Base-by-base conservation (phyloP, 208 protist species). In the Crithidia mellificae region DNA sequence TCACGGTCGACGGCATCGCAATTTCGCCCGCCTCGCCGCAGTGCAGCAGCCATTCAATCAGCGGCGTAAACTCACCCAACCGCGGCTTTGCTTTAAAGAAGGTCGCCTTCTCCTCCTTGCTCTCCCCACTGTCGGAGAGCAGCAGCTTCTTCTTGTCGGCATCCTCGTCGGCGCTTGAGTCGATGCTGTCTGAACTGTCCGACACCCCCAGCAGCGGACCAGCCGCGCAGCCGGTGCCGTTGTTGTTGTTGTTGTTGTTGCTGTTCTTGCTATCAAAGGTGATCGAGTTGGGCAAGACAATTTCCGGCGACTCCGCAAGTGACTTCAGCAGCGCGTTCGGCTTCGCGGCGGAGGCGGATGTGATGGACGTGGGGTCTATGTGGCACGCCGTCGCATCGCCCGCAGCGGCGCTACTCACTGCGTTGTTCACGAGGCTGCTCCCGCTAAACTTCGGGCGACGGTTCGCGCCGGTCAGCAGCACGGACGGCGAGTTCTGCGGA, bases 21-120 rank as follows among this genome's bases (percentile, higher is more conserved):
- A 51, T 27, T 20, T 51, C 46, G 15, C 46, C 46, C 46, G 20
- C 17, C 62, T 74, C 62, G 30, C 61, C 73, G 12, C 58, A 68
- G 19, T 11, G 30, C 62, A 83, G 50, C 36, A 83, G 63, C 67
- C 65, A 78, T 14, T 61, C 47, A 27, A 83, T 75, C 12, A 83
- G 53, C 25, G 63, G 51, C 51, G 64, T 56, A 49, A 67, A 83
- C 39, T 68, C 63, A 0, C 73, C 73, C 2, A 51, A 20, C 20
- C 46, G 46, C 46, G 46, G 46, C 46, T 29, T 51, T 6, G 46
- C 20, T 20, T 51, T 51, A 20, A 51, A 51, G 46, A 51, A 51
- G n/a, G 46, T 27, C 46, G 22, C 22, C 46, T 14, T 46, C 46
- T 14, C 41, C 41, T 51, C 46, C 46, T 51, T 51, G 46, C 46